Percentiles rank a stretch among this genome's conserved stretches.
These are phyloP conservation scores for Onygenales sp. DNA, from an alignment of 2,329 filamentous ascomycete genomes.

Conservation along the genomic window DNA sequence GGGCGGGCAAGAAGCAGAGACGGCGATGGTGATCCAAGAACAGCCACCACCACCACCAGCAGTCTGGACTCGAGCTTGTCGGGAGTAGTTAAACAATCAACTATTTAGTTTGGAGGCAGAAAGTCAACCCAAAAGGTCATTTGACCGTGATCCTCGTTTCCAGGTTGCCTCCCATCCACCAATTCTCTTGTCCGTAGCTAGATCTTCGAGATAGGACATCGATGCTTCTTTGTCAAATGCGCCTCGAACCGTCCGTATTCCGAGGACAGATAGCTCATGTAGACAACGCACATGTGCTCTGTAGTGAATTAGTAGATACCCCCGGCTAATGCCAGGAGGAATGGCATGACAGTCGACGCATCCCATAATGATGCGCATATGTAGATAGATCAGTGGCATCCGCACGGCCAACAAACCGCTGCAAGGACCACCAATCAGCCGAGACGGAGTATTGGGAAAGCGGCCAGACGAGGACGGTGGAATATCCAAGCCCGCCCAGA, in stretches of 20 bases:
- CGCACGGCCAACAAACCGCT: background rate
- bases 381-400: background rate
- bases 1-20: background rate
- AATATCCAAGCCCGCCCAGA: too few relatives aligned
- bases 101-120: background rate
- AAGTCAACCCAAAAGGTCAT: background rate
- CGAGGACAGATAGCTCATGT: too few relatives aligned
- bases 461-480: too few relatives aligned
- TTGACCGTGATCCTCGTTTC: background rate
- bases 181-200: background rate
- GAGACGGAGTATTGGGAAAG: background rate
- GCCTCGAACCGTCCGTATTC: too few relatives aligned
- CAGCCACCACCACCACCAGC: background rate
- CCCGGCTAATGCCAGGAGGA: too few relatives aligned
- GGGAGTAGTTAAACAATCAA: background rate
- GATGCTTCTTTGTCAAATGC: background rate
- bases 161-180: background rate
- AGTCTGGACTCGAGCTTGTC: background rate
- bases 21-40: background rate
- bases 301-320: too few relatives aligned
- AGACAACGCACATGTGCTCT: too few relatives aligned
- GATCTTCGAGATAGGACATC: background rate
- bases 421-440: slow-evolving; percentile 1
- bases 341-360: too few relatives aligned
- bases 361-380: background rate